Percentiles rank a stretch among this genome's conserved stretches.
phyloP scores from a whole-genome alignment of 192 early-diverging fungal genomes.

The Paraglomus occultum region DNA sequence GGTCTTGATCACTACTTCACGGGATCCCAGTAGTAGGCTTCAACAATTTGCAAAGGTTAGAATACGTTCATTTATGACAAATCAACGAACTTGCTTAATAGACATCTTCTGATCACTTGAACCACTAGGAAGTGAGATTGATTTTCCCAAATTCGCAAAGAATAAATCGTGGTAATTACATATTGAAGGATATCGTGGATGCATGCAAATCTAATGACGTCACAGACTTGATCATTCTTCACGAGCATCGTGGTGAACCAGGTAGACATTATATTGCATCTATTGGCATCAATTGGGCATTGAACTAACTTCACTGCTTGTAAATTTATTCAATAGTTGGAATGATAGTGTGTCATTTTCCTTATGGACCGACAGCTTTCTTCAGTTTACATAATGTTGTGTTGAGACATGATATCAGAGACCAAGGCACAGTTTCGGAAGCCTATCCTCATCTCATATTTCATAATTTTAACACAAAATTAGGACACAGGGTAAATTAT shows the following conservation, averaged over 20 bases:
- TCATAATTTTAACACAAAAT: conserved; percentile 86
- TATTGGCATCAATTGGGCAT: conserved; percentile 2
- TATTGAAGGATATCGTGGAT: conserved; percentile 94
- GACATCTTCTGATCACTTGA: neutral
- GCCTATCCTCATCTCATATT: conserved; percentile 97
- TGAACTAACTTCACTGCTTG: conserved; percentile 8
- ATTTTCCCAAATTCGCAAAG: conserved; percentile 95
- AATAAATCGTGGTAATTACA: conserved; percentile 96
- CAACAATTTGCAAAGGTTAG: conserved; percentile 88
- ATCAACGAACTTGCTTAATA: neutral
- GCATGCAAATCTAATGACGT: conserved; percentile 93
- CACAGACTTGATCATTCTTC: conserved; percentile 93
- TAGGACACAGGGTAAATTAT: conserved; percentile 70
- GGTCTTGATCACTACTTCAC: conserved; percentile 93
- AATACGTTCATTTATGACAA: neutral
- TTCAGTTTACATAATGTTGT: conserved; percentile 98
- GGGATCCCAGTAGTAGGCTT: conserved; percentile 89
- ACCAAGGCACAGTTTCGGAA: conserved; percentile 96
- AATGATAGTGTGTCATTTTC: conserved; percentile 92
- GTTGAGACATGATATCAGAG: conserved; percentile 94
- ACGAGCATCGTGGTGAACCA: conserved; percentile 94
- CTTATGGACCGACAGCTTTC: conserved; percentile 97
- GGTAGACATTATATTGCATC: conserved; percentile 41
- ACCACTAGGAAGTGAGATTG: conserved; percentile 79
- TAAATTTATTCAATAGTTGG: conserved; percentile 60